These are phyloP conservation scores for Phaeodactylum tricornutum DNA, from an alignment of 108 stramenopile genomes.

Conservation along the genomic window DNA sequence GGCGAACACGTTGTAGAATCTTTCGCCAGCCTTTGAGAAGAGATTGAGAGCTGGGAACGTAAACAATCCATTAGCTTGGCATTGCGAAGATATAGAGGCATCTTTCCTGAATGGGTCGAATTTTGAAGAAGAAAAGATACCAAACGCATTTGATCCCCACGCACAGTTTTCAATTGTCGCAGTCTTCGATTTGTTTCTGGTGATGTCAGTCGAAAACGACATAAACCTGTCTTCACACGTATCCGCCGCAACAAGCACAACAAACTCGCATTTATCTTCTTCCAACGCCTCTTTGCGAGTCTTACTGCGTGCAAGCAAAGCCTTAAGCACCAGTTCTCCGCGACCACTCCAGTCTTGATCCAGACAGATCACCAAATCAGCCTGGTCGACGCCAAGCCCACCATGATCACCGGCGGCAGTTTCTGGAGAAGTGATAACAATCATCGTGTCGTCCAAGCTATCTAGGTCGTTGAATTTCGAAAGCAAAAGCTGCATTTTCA, in stretches of 20 bases:
- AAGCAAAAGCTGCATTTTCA: slow-evolving; percentile 35
- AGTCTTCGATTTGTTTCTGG: too few species aligned
- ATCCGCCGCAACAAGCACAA: slow-evolving; percentile 44
- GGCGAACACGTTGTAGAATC: too few species aligned
- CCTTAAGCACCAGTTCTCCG: slow-evolving; percentile 22
- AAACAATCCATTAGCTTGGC: too few species aligned
- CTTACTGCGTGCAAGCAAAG: slow-evolving; percentile 21
- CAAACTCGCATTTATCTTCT: slow-evolving; percentile 21
- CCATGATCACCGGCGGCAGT: slow-evolving; percentile 32
- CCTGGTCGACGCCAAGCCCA: slow-evolving; percentile 46
- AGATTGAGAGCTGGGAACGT: too few species aligned
- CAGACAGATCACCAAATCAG: slow-evolving; percentile 59
- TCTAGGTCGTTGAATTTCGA: slow-evolving; percentile 27
- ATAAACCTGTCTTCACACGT: slow-evolving; percentile 50
- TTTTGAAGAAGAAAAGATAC: too few species aligned
- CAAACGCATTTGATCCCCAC: not conserved
- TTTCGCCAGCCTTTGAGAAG: too few species aligned
- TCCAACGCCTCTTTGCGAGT: slow-evolving; percentile 1
- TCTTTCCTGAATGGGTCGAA: too few species aligned
- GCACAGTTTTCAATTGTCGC: too few species aligned
- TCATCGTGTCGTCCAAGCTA: slow-evolving; percentile 8
- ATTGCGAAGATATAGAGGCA: too few species aligned
- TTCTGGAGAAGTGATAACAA: slow-evolving; percentile 58
- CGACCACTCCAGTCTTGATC: slow-evolving; percentile 86
- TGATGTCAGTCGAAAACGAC: too few species aligned